Base-by-base conservation (phyloP, 2,329 filamentous ascomycete genomes). In the Verticillium longisporum region DNA sequence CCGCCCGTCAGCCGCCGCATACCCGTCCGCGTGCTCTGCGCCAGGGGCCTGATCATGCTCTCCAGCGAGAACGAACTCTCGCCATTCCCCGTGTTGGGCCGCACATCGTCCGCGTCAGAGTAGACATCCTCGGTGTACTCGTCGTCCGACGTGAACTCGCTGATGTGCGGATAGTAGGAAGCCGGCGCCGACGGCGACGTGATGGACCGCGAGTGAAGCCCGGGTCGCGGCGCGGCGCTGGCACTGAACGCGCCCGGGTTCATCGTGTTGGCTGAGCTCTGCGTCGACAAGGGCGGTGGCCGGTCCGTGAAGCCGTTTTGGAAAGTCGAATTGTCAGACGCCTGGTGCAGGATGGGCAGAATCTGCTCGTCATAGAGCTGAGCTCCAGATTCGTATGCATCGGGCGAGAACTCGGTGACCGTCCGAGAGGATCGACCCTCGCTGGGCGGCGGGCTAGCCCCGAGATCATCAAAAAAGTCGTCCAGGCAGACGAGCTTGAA, bases 331-430 rank as follows among this genome's bases (percentile, higher is more conserved):
- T 89, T 88, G 65, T 87, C 94, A 11, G 83, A 91, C 70, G 92
- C 95, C 70, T 95, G 91, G 68, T 95, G 90, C 6, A 97, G 77
- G 58, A 97, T 96, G 0, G 94, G 94, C 11, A 95, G 81, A 6
- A 95, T 96, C 71, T 96, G 91, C 72, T 97, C 92, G 68, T 97
- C 93, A 73, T 98, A 97, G 0, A 97, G 77, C 70, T 91, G 88
- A 26, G 93, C 91, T 11, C 88, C 89, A 1, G 88, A 87, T 66
- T 95, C 89, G 58, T 87, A 87, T 10, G 82, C 82, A 63, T 87
- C 86, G 0, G 83, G 83, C 0, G 85, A 80, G 65, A 87, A 89
- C 70, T 88, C 85, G 0, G 85, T 88, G 15, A 88, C 80, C 0
- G 85, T 88, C 38, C 81, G 78, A 1, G 86, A 86, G 0, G 87